Conservation (phyloP, 129 eudicot genomes). For the Erigeron canadensis region DNA sequence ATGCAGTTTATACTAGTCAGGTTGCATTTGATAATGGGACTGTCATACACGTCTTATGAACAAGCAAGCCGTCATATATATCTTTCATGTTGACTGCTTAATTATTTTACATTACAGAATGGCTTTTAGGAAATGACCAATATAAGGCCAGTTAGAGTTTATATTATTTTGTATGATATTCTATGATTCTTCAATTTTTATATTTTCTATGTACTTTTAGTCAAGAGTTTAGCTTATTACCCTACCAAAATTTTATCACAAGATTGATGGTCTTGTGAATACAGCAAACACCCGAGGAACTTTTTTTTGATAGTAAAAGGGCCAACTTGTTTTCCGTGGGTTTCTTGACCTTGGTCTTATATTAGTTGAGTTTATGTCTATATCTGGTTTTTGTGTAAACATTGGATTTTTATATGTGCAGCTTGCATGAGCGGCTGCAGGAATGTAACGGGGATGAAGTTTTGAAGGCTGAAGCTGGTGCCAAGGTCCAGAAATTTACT, state of each 20-base stretch:
- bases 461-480: slow-evolving; percentile 94
- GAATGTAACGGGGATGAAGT: slow-evolving; percentile 98
- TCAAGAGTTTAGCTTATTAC: not conserved
- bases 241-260: not conserved
- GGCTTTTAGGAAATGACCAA: not conserved
- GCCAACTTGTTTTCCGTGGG: not conserved
- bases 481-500: slow-evolving; percentile 93
- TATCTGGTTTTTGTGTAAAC: not conserved
- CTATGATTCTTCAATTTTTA: not conserved
- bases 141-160: not conserved
- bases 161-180: no score
- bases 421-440: slow-evolving; percentile 89
- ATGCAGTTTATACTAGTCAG: no score
- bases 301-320: not conserved
- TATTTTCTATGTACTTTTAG: not conserved
- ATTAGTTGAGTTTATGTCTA: no score
- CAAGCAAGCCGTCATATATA: no score
- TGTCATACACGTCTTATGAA: no score
- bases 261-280: not conserved
- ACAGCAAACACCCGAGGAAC: not conserved
- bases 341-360: no score
- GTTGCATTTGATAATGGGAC: no score
- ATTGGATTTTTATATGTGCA: slow-evolving; percentile 20
- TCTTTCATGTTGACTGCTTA: no score
- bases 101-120: not conserved